phyloP scores from a whole-genome alignment of 108 stramenopile species.

The Pseudonitzschia delicatissima region DNA sequence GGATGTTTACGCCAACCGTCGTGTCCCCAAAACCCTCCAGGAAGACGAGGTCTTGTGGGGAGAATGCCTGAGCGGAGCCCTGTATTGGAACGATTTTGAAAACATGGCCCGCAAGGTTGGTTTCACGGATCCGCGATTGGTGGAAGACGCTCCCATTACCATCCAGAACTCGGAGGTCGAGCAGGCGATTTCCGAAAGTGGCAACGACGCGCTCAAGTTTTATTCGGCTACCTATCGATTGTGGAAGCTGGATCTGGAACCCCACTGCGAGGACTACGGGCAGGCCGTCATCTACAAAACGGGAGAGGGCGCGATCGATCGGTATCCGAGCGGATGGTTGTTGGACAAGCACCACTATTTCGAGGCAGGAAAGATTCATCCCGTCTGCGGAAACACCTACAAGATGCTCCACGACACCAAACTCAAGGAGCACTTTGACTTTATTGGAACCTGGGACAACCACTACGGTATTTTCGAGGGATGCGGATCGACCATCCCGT shows the following conservation, averaged over 20 bases:
- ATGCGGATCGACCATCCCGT: slow-evolving; percentile 68
- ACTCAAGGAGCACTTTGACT: slow-evolving; percentile 83
- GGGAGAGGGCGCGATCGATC: slow-evolving; percentile 73
- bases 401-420: slow-evolving; percentile 86
- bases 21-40: slow-evolving; percentile 76
- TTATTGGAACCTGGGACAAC: slow-evolving; percentile 79
- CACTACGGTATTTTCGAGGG: slow-evolving; percentile 93
- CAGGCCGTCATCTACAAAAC: slow-evolving; percentile 94
- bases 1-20: slow-evolving; percentile 92
- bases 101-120: slow-evolving; percentile 81
- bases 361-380: slow-evolving; percentile 84
- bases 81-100: slow-evolving; percentile 94
- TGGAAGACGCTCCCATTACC: slow-evolving; percentile 89
- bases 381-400: slow-evolving; percentile 96
- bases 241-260: slow-evolving; percentile 86
- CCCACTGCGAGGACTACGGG: slow-evolving; percentile 96
- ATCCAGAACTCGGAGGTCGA: slow-evolving; percentile 78
- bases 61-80: slow-evolving; percentile 92
- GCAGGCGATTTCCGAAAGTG: slow-evolving; percentile 58
- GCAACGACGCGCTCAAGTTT: slow-evolving; percentile 82
- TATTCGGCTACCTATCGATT: slow-evolving; percentile 93
- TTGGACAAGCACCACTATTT: slow-evolving; percentile 93
- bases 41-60: slow-evolving; percentile 90
- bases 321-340: slow-evolving; percentile 74
- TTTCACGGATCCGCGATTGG: slow-evolving; percentile 89